Evolutionary conservation across 257 asterid species (phyloP).

Genomic region (Paraleonurus japonicus): DNA sequence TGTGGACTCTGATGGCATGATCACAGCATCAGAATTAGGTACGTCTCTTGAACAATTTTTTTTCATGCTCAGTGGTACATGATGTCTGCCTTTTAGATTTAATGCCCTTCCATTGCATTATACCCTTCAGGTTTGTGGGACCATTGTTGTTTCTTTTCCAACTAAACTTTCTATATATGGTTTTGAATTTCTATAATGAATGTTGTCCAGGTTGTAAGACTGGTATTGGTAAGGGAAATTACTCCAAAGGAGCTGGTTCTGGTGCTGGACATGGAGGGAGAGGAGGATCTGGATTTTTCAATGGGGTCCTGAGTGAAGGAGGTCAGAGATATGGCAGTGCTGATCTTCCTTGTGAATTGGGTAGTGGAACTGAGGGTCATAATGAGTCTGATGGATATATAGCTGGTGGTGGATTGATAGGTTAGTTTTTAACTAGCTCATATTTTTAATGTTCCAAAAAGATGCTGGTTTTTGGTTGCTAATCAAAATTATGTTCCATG

Average conservation of each 20-base stretch:
- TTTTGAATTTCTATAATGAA: constrained; percentile 25
- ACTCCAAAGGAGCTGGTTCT: constrained; percentile 88
- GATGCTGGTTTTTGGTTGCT: constrained; percentile 9
- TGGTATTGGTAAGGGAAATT: constrained; percentile 93
- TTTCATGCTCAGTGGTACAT: constrained; percentile 4
- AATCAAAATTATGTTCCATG: neutral
- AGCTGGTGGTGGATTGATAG: constrained; percentile 94
- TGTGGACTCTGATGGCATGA: constrained; percentile 68
- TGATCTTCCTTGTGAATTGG: constrained; percentile 93
- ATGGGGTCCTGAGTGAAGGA: constrained; percentile 73
- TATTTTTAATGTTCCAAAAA: neutral
- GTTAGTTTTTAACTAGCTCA: constrained; percentile 35
- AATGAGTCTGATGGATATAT: constrained; percentile 66
- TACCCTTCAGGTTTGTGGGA: constrained; percentile 19
- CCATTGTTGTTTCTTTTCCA: neutral
- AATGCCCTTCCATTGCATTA: constrained; percentile 13
- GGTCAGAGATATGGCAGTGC: constrained; percentile 84
- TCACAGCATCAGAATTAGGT: constrained; percentile 95
- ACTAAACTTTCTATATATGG: constrained; percentile 21
- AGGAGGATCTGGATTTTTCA: constrained; percentile 88
- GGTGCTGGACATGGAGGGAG: constrained; percentile 99
- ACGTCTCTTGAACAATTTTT: constrained; percentile 19
- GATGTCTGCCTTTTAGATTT: constrained; percentile 19
- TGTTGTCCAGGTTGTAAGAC: constrained; percentile 72
- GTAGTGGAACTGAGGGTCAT: constrained; percentile 84